Base-by-base conservation (phyloP, 2,329 filamentous ascomycete genomes). In the Drechslerella coelobrocha region DNA sequence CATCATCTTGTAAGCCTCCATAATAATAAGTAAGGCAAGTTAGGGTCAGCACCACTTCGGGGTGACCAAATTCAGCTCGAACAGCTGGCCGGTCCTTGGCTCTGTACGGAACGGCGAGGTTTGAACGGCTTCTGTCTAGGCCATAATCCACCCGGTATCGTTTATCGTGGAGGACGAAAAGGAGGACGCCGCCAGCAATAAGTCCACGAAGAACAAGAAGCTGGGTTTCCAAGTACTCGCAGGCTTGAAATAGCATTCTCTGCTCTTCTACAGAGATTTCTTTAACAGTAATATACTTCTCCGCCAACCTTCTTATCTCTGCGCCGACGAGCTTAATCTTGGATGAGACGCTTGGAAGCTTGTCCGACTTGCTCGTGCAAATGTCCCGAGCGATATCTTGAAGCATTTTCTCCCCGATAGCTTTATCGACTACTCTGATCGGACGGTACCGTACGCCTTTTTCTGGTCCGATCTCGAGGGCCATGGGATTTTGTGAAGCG, bases 111-210 rank as follows among this genome's bases (percentile, higher is more conserved):
- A 89, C 84, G 0, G 84, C 83, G 0, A 88, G 79, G 0, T 81
- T 82, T 0, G 73, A 72, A 2, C 84, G 77, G 0, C 72, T 75
- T 0, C 73, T 65, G 73, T 86, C 82, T 0, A 84, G 78, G 0
- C 88, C 87, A 65, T 86, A 90, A 57, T 89, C 83, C 0, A 90
- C 87, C 2, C 84, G 78, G 84, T 85, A 90, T 1, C 87, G 79
- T 73, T 89, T 89, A 8, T 83, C 77, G 0, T 77, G 76, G 0
- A 89, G 78, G 0, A 79, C 79, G 63, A 87, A 88, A 0, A 74
- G 74, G 0, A 90, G 74, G 0, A 89, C 78, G 0, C 85, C 83
- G 0, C 80, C 77, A 0, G 84, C 83, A 4, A 90, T 76, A 0
- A 90, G 79, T 0, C 88, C 83, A 24, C 84, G 79, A 0, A 88